Conservation (phyloP, 2,329 filamentous ascomycete species). For the Phialocephala sp. region DNA sequence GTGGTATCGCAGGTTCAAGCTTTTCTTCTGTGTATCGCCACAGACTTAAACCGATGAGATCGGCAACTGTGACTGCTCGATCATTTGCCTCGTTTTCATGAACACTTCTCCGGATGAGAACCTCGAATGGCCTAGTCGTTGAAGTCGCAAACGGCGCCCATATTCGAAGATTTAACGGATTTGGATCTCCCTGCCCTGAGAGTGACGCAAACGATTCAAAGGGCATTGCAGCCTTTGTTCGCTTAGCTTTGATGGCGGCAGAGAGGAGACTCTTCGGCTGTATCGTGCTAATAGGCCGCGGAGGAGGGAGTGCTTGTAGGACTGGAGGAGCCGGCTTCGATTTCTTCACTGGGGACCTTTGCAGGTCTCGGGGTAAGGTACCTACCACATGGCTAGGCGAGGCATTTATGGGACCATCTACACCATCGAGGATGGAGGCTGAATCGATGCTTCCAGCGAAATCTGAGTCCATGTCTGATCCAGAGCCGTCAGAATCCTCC, state of each 20-base stretch:
- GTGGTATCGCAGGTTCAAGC: conserved; percentile 67
- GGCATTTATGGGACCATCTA: conserved; percentile 60
- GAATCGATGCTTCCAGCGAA: conserved; percentile 74
- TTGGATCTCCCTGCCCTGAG: conserved; percentile 78
- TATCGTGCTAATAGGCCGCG: conserved; percentile 69
- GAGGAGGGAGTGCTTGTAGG: conserved; percentile 72
- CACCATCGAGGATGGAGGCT: conserved; percentile 70
- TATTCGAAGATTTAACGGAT: conserved; percentile 77
- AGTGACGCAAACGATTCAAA: conserved; percentile 79
- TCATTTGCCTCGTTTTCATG: conserved; percentile 69
- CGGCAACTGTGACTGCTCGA: conserved; percentile 72
- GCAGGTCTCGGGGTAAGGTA: conserved; percentile 66
- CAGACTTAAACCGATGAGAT: conserved; percentile 80
- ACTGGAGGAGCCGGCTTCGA: conserved; percentile 61
- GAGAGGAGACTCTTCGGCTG: conserved; percentile 75
- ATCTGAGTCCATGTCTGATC: conserved; percentile 66
- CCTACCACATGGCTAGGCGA: conserved; percentile 65
- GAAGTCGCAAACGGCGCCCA: conserved; percentile 75
- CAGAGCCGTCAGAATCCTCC: conserved; percentile 65
- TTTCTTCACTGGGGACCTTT: conserved; percentile 68
- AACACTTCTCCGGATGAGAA: conserved; percentile 72
- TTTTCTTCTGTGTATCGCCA: conserved; percentile 82
- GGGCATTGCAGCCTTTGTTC: conserved; percentile 70
- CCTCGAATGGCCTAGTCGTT: conserved; percentile 69
- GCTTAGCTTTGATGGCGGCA: conserved; percentile 74